Conservation (phyloP, 75 land plant species). For the Picea sitchensis region DNA sequence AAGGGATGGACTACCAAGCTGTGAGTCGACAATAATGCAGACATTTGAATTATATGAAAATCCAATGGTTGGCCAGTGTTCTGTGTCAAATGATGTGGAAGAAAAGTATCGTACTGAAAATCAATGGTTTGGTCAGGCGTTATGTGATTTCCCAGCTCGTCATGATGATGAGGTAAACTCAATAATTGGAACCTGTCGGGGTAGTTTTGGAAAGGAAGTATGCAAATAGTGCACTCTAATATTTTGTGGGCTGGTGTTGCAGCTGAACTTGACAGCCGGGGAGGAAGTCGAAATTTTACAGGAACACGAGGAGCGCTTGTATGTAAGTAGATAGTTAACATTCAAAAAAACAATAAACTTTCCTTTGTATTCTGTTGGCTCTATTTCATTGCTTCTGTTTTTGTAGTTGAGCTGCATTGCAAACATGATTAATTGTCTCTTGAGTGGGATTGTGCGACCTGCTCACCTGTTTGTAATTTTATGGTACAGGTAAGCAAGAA, state of each 20-base stretch:
- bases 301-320: slow-evolving; percentile 97
- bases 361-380: neutral
- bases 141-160: slow-evolving; percentile 97
- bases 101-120: slow-evolving; percentile 46
- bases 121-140: slow-evolving; percentile 74
- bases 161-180: slow-evolving; percentile 96
- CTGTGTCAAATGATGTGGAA: slow-evolving; percentile 33
- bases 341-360: neutral
- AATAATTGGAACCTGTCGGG: neutral
- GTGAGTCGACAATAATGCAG: slow-evolving; percentile 34
- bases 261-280: slow-evolving; percentile 91
- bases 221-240: slow-evolving; percentile 3
- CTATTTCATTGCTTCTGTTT: neutral
- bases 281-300: slow-evolving; percentile 96
- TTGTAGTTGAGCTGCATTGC: neutral
- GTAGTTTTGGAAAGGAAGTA: neutral
- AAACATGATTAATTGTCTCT: neutral
- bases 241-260: slow-evolving; percentile 17
- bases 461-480: neutral
- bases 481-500: slow-evolving; percentile 88
- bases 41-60: slow-evolving; percentile 67
- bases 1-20: slow-evolving; percentile 56
- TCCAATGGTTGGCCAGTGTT: slow-evolving; percentile 56
- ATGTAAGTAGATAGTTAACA: slow-evolving; percentile 46
- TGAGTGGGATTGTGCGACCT: neutral